Evolutionary conservation across 331 rosid species (phyloP), one percentile per base, ranked within the genome.

Genomic region (Rosa hybrid): DNA sequence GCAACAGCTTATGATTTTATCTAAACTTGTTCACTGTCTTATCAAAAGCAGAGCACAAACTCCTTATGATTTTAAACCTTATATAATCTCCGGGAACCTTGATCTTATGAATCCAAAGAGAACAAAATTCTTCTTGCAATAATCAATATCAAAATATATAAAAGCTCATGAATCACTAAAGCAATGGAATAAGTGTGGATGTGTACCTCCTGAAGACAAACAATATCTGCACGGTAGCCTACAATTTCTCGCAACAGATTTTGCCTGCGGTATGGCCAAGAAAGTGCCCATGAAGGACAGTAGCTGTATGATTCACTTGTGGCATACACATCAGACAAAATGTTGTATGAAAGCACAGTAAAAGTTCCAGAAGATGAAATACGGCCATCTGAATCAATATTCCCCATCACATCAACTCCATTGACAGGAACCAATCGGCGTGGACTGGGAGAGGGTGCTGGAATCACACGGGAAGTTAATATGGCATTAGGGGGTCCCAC

Each of bases 251-350:
- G 88, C 21, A 96, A 85, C 84, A 96, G 80, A 90, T 93, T 93
- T 87, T 96, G 98, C 68, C 98, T 86, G 76, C 98, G 99, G 86
- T 96, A 96, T 12, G 98, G 92, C 99, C 99, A 96, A 42, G 98
- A 93, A 74, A 93, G 97, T 73, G 99, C 99, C 99, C 99, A 96
- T 11, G 99, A 88, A 80, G 99, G 99, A 86, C 99, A 96, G 86
- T 96, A 96, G 86, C 90, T 82, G 82, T 93, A 90, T 77, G 89
- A 75, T 62, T 93, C 99, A 87, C 72, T 92, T 62, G 97, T 84
- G 54, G 99, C 98, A 90, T 82, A 93, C 45, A 86, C 80, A 77
- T 96, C 98, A 72, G 97, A 90, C 92, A 93, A 83, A 77, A 93
- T 90, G 89, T 96, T 96, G 97, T 96, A 96, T 16, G 98, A 96